phyloP scores from a whole-genome alignment of 805 yeast species.

The Candida jianshihensis region DNA sequence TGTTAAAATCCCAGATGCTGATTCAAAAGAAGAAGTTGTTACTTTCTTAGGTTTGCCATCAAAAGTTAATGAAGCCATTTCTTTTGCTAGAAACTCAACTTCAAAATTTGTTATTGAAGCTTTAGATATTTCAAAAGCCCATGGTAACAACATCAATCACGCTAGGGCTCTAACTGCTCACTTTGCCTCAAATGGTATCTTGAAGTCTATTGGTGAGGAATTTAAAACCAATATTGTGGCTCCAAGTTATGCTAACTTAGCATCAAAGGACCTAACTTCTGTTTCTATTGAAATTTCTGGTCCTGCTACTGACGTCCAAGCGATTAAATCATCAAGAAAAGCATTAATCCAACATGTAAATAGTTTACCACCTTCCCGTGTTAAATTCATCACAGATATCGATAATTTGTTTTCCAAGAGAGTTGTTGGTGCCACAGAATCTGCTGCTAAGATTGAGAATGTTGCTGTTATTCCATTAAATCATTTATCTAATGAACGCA shows the following conservation, averaged over 20 bases:
- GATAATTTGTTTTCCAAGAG: constrained; percentile 50
- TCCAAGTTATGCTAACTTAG: constrained; percentile 41
- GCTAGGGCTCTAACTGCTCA: constrained; percentile 69
- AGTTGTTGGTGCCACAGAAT: constrained; percentile 34
- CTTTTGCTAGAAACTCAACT: constrained; percentile 52
- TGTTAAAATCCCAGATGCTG: constrained; percentile 43
- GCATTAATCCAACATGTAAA: constrained; percentile 70
- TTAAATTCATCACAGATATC: constrained; percentile 54
- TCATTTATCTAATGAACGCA: constrained; percentile 34
- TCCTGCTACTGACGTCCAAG: constrained; percentile 35
- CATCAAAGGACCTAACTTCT: constrained; percentile 29
- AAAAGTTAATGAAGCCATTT: constrained; percentile 55
- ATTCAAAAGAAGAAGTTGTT: constrained; percentile 39
- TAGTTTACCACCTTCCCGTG: constrained; percentile 58
- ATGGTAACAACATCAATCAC: constrained; percentile 70
- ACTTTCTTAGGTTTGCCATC: constrained; percentile 58
- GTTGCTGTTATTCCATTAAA: constrained; percentile 59
- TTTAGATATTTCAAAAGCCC: constrained; percentile 84
- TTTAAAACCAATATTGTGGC: constrained; percentile 39
- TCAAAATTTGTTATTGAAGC: constrained; percentile 53
- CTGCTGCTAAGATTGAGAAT: constrained; percentile 36
- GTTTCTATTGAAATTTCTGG: constrained; percentile 63
- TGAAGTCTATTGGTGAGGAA: constrained; percentile 33
- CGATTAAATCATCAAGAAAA: constrained; percentile 59
- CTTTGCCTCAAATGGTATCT: constrained; percentile 46